Evolutionary conservation across 1,139 yeast genomes (phyloP), one percentile per base, ranked within the genome.

Genomic region (Pichia sp.): DNA sequence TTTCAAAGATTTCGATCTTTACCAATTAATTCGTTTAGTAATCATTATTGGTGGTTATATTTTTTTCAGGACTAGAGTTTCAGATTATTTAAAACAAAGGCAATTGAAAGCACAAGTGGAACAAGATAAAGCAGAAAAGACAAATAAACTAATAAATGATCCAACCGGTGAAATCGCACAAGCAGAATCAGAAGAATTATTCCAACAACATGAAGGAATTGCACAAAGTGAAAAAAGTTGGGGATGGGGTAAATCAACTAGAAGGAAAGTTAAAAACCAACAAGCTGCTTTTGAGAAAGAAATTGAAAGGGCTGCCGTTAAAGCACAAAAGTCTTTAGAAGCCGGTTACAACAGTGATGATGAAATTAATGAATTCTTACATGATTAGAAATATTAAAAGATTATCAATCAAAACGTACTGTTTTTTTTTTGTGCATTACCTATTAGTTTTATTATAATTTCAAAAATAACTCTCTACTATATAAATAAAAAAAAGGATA

Each of bases 161-260:
- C 46, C 47, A 20, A 48, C 52, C 6, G 35, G 46, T 36, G 33
- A 48, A 39, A 37, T 31, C 24, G 40, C 51, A 2, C 54, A 53
- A n/a, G 43, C 53, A 4, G 55, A 55, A 31, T 53, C 52, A 2
- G 42, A 42, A 27, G 49, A 46, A 26, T 23, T 43, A 7, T 41
- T 41, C 20, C 23, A 24, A 20, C 46, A 39, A 22, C 20, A 33
- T 22, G 48, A 38, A 28, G 45, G 40, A 25, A 39, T 46, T 20
- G 24, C 30, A 2, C 25, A 32, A 10, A 55, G 62, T 55, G 75
- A 78, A 39, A 61, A 68, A 38, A 59, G 71, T 8, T 82, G 83
- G 68, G 90, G 92, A 24, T 83, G 89, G 87, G 92, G 92, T 46
- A 83, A 82, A 61, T 73, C 74, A 58, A 82, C 90, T 9, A 74